Percentiles rank a stretch among this genome's conserved stretches.
Evolutionary conservation across 2,329 filamentous ascomycete genomes (phyloP).

Genomic region (Davidsoniella virescens): DNA sequence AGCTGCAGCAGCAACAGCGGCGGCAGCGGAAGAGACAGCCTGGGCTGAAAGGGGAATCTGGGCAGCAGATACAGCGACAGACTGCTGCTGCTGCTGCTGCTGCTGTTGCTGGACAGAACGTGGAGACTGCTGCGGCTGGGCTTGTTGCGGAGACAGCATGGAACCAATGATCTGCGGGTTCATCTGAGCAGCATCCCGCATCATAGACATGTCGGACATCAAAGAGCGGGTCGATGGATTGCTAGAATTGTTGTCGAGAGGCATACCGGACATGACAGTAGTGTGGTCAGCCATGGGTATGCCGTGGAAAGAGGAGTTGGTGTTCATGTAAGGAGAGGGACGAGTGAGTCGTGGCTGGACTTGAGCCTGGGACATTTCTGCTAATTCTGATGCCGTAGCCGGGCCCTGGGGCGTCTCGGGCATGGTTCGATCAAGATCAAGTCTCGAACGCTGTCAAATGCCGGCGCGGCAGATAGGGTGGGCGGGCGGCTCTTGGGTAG

Average conservation of each 20-base stretch:
- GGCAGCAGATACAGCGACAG: not conserved
- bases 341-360: not conserved
- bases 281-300: constrained; percentile 7
- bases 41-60: not conserved
- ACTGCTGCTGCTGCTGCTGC: not conserved
- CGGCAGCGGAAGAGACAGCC: not conserved
- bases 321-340: constrained; percentile 4
- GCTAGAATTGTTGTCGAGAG: constrained; percentile 3
- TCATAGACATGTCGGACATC: constrained; percentile 10
- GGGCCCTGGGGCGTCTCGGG: constrained; percentile 1
- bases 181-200: constrained; percentile 4
- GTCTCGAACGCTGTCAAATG: constrained; percentile 1
- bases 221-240: constrained; percentile 4
- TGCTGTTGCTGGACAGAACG: not conserved
- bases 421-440: constrained; percentile 4
- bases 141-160: constrained; percentile 10
- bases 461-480: not conserved
- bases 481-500: not conserved
- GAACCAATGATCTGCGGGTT: constrained; percentile 7
- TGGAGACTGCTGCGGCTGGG: not conserved
- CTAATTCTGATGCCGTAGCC: not conserved
- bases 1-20: not conserved
- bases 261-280: constrained; percentile 3
- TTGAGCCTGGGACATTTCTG: not conserved
- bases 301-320: not conserved